Base-by-base conservation (phyloP, 1,284 basidiomycete species). In the Pseudozyma tsukubaensis region DNA sequence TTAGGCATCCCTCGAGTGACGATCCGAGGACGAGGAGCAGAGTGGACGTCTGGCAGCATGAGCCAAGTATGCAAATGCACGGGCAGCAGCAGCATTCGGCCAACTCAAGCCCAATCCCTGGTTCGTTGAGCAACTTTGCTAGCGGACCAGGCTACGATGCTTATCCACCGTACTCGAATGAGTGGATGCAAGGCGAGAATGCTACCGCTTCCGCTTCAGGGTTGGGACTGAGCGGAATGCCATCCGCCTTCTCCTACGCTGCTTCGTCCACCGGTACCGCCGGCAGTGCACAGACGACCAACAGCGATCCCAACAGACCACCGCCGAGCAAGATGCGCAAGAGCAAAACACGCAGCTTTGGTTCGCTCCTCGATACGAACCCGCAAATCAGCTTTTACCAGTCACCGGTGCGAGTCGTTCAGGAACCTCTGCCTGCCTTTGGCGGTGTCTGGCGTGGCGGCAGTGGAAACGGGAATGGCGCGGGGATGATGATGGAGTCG, bases 11-110 rank as follows among this genome's bases (percentile, higher is more conserved):
- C 18, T 61, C 62, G 14, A 47, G 59, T 3, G 54, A 64, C 43
- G 58, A 51, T 54, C 48, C 53, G 16, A 45, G 60, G 12, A 45
- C 52, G 9, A 48, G 64, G 11, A 48, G 37, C 36, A 66, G 63
- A 24, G 56, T 72, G 8, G 74, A 77, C 36, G 59, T 75, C 29
- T 78, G 73, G 73, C 62, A 65, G 54, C 77, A 77, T 54, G 74
- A 77, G 49, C 67, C 74, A 12, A 68, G 63, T 50, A 73, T 73
- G 44, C 44, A 45, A 18, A 29, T 29, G 24, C 24, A 29, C 24
- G 24, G 24, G 24, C 24, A 29, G 70, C 59, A 53, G n/a, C 29
- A 37, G 1, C 57, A 64, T 10, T 59, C 58, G 34, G 29, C 56
- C 36, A 54, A 42, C 37, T 48, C 58, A 16, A 66, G 61, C 19